Evolutionary conservation across 2,329 filamentous ascomycete genomes (phyloP).

Genomic region (Aspergillus fumigatus): DNA sequence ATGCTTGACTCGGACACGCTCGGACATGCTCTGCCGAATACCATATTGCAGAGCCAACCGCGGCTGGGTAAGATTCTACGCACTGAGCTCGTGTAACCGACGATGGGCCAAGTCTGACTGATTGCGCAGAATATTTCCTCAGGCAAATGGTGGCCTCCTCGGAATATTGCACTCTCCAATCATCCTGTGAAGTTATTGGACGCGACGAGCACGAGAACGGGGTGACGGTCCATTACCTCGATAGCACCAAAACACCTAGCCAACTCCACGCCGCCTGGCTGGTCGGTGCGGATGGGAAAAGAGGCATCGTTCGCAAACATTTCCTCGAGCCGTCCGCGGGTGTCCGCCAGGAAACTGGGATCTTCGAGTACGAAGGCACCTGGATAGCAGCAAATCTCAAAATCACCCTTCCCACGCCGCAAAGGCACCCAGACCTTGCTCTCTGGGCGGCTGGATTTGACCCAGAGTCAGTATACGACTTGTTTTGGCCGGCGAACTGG

Average conservation of each 20-base stretch:
- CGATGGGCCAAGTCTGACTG: too few relatives aligned
- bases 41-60: too few relatives aligned
- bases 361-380: conserved; percentile 21
- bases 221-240: background rate
- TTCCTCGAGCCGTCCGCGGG: conserved; percentile 20
- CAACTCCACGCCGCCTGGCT: conserved; percentile 10
- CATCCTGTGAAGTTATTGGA: background rate
- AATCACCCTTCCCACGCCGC: conserved; percentile 20
- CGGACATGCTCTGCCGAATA: too few relatives aligned
- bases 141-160: conserved; percentile 3
- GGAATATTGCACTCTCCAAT: background rate
- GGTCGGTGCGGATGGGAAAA: conserved; percentile 28
- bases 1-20: too few relatives aligned
- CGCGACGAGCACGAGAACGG: background rate
- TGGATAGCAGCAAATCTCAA: conserved; percentile 28
- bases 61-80: too few relatives aligned
- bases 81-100: too few relatives aligned
- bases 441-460: conserved; percentile 25
- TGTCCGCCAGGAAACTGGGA: too few relatives aligned
- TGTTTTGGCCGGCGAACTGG: conserved; percentile 26
- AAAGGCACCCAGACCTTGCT: conserved; percentile 25
- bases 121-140: too few relatives aligned
- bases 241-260: background rate
- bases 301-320: conserved; percentile 27
- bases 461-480: conserved; percentile 23